Evolutionary conservation across 2,329 filamentous ascomycete species (phyloP), one percentile per base, ranked within the genome.

Genomic region (Claviceps pusilla): DNA sequence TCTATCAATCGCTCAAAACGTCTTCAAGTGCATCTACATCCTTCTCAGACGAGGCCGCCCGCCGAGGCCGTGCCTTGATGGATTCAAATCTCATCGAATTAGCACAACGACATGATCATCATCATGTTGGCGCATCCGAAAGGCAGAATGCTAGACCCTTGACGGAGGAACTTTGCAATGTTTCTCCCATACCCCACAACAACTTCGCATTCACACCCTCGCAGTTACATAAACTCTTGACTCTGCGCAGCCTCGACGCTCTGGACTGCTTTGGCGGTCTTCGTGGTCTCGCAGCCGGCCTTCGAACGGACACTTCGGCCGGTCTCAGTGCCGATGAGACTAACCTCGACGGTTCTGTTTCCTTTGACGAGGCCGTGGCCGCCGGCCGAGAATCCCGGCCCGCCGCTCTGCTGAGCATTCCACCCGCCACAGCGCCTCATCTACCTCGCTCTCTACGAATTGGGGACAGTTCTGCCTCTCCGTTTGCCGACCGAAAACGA

Each of bases 401-500:
- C 1, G 64, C 68, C 0, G 51, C 56, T 24, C 35, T 65, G n/a
- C 52, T 48, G 2, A 56, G 50, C 35, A 55, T 49, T 48, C 57
- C 55, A 28, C 54, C 59, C 2, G 61, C 58, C 5, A 11, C 35
- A 16, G 14, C 58, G 59, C n/a, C 47, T 11, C 56, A 61, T 19
- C 55, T 59, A 0, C 56, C 59, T 28, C 63, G 65, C 33, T 64
- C 65, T 3, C 63, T 68, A 3, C 65, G 61, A 14, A 54, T 64
- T 12, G 59, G 65, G 47, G 65, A 67, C 35, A 59, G 59, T 39
- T 57, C 57, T 48, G 58, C 64, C 29, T 41, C 57, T 31, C 59
- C 60, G 45, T 69, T 64, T 46, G 56, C 64, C 24, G 86, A 89
- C 61, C 80, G 87, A 28, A 84, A 78, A 62, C 80, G 84, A 41